Conservation (phyloP, 1,139 yeast genomes). For the Casaregolazyma lundiana region DNA sequence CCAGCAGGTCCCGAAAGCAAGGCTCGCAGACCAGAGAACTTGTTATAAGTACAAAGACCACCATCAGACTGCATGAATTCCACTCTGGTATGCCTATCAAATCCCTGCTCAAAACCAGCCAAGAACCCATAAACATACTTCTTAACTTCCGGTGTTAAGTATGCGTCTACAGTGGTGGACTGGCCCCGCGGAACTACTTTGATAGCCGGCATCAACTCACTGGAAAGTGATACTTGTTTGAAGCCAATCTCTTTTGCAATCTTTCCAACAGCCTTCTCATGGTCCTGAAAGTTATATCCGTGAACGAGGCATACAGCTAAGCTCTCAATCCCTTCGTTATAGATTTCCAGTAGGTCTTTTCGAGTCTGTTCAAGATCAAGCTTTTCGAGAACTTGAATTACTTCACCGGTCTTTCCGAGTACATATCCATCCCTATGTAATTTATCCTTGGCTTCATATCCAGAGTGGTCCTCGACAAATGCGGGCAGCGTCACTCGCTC, state of each 20-base stretch:
- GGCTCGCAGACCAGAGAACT: conserved; percentile 36
- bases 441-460: conserved; percentile 9
- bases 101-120: too few relatives aligned
- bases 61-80: conserved; percentile 42
- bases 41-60: conserved; percentile 33
- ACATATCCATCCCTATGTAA: conserved; percentile 7
- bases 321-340: conserved; percentile 44
- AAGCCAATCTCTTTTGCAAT: conserved; percentile 48
- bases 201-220: conserved; percentile 52
- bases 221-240: conserved; percentile 48
- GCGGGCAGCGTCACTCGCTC: conserved; percentile 57
- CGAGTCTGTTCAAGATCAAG: conserved; percentile 40
- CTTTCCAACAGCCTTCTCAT: conserved; percentile 45
- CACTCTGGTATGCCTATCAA: conserved; percentile 19
- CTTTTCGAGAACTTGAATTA: conserved; percentile 42
- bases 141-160: conserved; percentile 54
- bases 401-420: conserved; percentile 45
- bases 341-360: conserved; percentile 35
- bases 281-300: conserved; percentile 53
- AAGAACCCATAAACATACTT: conserved; percentile 45
- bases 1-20: conserved; percentile 42
- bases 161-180: conserved; percentile 57
- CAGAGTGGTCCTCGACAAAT: conserved; percentile 43
- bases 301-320: conserved; percentile 53
- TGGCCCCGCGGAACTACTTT: conserved; percentile 53